Percentiles rank a stretch among this genome's conserved stretches.
These are phyloP conservation scores for Aspergillus sojae DNA, from an alignment of 2,329 filamentous ascomycete genomes.

Conservation along the genomic window DNA sequence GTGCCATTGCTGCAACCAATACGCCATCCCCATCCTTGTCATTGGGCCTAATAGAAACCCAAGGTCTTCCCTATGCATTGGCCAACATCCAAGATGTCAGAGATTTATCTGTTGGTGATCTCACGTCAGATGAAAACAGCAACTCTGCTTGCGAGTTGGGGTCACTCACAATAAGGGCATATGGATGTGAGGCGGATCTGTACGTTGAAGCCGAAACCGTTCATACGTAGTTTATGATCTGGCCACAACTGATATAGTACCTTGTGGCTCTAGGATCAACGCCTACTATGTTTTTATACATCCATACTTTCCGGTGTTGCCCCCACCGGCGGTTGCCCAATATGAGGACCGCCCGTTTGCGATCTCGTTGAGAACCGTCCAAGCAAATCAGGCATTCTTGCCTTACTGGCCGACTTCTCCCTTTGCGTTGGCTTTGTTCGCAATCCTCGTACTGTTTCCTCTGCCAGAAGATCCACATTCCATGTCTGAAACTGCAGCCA, in stretches of 20 bases:
- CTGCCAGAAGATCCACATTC: constrained; percentile 12
- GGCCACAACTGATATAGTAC: background rate
- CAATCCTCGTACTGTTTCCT: constrained; percentile 28
- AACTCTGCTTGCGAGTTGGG: background rate
- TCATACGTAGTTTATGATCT: too few relatives aligned
- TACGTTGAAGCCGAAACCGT: constrained; percentile 7
- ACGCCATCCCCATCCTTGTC: background rate
- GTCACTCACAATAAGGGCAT: constrained; percentile 16
- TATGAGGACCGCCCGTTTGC: constrained; percentile 18
- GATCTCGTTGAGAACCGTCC: background rate
- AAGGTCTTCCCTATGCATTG: background rate
- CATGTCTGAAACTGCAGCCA: constrained; percentile 10
- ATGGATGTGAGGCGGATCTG: constrained; percentile 24
- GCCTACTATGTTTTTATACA: constrained; percentile 33
- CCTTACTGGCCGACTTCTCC: constrained; percentile 25
- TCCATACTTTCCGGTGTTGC: constrained; percentile 28
- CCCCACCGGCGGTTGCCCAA: constrained; percentile 11
- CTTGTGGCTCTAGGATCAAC: constrained; percentile 18
- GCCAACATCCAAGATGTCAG: background rate
- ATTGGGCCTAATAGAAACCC: background rate
- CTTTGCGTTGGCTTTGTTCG: constrained; percentile 24
- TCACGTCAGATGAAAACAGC: background rate
- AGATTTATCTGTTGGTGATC: background rate
- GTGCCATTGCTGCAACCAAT: background rate
- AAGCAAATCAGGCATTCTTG: constrained; percentile 15